phyloP scores from a whole-genome alignment of 345 rosid genomes.

The Microcos paniculata region DNA sequence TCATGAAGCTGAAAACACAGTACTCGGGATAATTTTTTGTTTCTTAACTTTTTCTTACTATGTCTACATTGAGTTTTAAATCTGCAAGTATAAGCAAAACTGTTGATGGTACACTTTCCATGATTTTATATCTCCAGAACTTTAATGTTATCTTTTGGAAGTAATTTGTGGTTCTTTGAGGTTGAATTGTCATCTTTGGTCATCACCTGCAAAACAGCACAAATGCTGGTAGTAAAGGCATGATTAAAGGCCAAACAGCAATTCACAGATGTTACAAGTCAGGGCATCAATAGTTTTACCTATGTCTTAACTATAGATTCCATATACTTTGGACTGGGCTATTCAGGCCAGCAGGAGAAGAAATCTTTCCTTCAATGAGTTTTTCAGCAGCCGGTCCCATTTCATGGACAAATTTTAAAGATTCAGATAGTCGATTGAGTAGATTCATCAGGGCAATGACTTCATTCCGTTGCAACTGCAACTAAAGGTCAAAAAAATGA shows the following conservation, averaged over 20 bases:
- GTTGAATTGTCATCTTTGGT: not conserved
- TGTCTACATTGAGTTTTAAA: constrained; percentile 5
- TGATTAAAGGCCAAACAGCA: not conserved
- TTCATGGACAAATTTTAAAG: constrained; percentile 21
- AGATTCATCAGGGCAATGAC: constrained; percentile 24
- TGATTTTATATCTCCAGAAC: not conserved
- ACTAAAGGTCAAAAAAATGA: not conserved
- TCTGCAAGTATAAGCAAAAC: not conserved
- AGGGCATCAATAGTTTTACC: not conserved
- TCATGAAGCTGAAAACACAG: not conserved
- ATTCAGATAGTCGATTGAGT: constrained; percentile 20
- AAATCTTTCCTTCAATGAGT: not conserved
- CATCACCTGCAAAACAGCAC: not conserved
- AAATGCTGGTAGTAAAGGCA: not conserved
- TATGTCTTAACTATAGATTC: not conserved
- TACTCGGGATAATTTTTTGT: not conserved
- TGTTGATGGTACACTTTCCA: constrained; percentile 2
- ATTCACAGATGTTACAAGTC: not conserved
- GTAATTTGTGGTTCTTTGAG: not conserved
- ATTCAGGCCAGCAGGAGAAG: not conserved
- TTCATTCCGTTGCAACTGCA: constrained; percentile 24
- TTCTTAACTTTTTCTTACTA: not conserved
- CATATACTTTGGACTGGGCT: not conserved
- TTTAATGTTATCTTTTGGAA: not conserved
- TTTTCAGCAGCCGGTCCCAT: constrained; percentile 13